Evolutionary conservation across 768 basidiomycete genomes (phyloP), one percentile per base, ranked within the genome.

Genomic region (Glaciozyma martinii): DNA sequence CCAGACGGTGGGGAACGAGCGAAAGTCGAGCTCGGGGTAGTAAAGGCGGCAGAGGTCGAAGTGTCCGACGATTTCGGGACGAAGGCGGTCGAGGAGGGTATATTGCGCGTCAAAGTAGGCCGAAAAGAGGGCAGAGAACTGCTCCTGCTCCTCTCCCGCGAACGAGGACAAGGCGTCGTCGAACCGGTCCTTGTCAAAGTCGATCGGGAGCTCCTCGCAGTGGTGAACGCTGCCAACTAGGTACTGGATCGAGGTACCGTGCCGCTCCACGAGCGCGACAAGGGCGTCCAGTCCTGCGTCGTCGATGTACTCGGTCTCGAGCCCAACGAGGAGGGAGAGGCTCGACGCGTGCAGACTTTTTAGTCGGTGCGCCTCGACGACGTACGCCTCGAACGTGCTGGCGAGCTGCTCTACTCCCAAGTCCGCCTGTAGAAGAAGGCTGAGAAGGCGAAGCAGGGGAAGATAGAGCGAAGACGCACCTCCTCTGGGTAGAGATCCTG

Each of bases 401-500:
- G 75, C 74, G 33, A 98, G 81, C 50, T 77, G 79, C 52, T 78
- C 75, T 4, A 83, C 77, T 9, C 82, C 76, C 55, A 87, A 66
- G 42, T 80, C 82, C 69, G 79, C 78, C 89, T 94, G 60, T 19
- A 8, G 30, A 44, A 4, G 29, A 10, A 10, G 37, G 29, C 43
- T 16, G 8, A n/a, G 29, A 15, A 10, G 29, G 29, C 10, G 8
- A 21, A 55, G 13, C 15, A 30, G 32, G 25, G 25, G 27, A 1
- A 37, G 18, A 30, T 19, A 29, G 40, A 47, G 21, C 5, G n/a
- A 12, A 23, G 21, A 40, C 78, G 72, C 74, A 93, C 92, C 84
- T 99, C 95, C 79, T 98, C 95, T 25, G 94, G 93, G 76, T 95
- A 98, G 33, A 98, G 79, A 75, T 99, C 92, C 42, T 81, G 76